Evolutionary conservation across 805 yeast genomes (phyloP), one percentile per base, ranked within the genome.

Genomic region (Zygoascus bituminiphila): DNA sequence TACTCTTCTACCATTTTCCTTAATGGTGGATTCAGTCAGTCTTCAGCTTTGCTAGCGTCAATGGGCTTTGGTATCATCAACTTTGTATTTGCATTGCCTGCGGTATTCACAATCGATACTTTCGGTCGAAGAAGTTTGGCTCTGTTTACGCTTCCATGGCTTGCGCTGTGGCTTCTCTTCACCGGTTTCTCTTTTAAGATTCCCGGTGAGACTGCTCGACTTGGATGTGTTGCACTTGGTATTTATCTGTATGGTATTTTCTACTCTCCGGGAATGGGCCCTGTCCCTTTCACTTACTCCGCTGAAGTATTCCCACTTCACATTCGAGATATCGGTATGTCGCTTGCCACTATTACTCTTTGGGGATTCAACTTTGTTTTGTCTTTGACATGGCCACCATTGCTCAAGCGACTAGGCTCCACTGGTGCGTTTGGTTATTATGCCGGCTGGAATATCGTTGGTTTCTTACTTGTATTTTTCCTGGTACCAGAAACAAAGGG

Each of bases 391-490:
- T 82, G 93, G 93, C 93, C 94, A 31, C 70, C 85, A 21, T 66
- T 87, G 63, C 64, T 76, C 49, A 73, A 66, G 43, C 80, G 82
- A 0, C 81, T 87, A 67, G 78, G 77, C 48, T 76, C 88, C 2
- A 86, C 82, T 55, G 95, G 96, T 64, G 94, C 94, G 2, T 87
- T 84, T 62, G 88, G 93, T 12, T 87, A 81, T 75, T 87, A 85
- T 60, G 95, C 93, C 1, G 95, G 82, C 12, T 83, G 91, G 89
- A 86, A 86, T 63, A 57, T 85, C 58, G 85, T 84, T 4, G 73
- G 85, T 47, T 80, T 84, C 74, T 70, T 82, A 62, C 68, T 83
- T 51, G 76, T 77, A 19, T 71, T 73, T 52, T 62, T 65, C 41
- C 66, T 66, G 63, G 64, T 70, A 21, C 84, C 88, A 2, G 89